Conservation (phyloP, 345 rosid genomes). For the Aquilaria malaccensis region DNA sequence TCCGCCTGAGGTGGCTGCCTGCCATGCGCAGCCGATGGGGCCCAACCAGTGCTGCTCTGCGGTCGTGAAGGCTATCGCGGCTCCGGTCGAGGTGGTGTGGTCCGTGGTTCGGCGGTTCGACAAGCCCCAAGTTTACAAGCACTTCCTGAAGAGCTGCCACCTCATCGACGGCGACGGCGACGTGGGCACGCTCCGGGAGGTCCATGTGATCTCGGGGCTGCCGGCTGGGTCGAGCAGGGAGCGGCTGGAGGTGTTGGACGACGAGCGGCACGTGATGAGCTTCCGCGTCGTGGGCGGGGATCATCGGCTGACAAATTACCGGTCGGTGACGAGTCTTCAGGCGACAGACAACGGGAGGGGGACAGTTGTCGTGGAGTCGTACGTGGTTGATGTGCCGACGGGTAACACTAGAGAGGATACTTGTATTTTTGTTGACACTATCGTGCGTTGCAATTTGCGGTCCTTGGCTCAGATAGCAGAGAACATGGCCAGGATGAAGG, state of each 20-base stretch:
- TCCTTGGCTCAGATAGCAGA: slow-evolving; percentile 40
- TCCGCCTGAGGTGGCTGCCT: slow-evolving; percentile 22
- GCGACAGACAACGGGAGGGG: slow-evolving; percentile 21
- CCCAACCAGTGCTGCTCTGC: no score
- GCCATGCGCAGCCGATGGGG: no score
- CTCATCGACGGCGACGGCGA: slow-evolving; percentile 40
- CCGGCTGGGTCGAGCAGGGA: slow-evolving; percentile 46
- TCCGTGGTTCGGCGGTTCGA: slow-evolving; percentile 51
- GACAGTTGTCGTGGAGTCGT: slow-evolving; percentile 51
- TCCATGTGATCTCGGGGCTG: slow-evolving; percentile 46
- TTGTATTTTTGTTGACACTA: slow-evolving; percentile 36
- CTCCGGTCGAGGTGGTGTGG: slow-evolving; percentile 25
- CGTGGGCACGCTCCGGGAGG: slow-evolving; percentile 44
- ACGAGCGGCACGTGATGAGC: slow-evolving; percentile 44
- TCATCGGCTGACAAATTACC: slow-evolving; percentile 40
- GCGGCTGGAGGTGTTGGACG: slow-evolving; percentile 51
- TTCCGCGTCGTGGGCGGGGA: slow-evolving; percentile 50
- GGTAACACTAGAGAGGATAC: slow-evolving; percentile 54
- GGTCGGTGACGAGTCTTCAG: slow-evolving; percentile 46
- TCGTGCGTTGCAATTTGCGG: slow-evolving; percentile 47
- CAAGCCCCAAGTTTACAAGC: slow-evolving; percentile 46
- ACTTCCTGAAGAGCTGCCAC: slow-evolving; percentile 50
- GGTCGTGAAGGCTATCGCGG: no score
- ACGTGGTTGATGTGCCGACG: slow-evolving; percentile 41
- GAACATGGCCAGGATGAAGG: slow-evolving; percentile 20